Percentiles rank a stretch among this genome's conserved stretches.
Evolutionary conservation across 345 rosid genomes (phyloP).

Genomic region (Populus pruinosa): DNA sequence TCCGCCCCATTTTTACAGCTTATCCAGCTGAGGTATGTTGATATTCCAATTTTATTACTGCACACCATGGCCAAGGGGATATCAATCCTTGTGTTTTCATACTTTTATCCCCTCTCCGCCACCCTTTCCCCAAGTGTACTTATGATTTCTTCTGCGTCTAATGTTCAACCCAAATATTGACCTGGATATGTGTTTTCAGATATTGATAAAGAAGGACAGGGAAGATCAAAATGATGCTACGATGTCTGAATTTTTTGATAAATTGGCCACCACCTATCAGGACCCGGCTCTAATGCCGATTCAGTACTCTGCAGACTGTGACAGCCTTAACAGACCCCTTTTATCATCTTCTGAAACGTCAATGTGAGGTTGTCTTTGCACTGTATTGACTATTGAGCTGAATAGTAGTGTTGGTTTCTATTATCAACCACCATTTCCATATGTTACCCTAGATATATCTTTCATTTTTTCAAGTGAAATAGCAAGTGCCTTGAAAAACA

Average conservation of each 20-base stretch:
- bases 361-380: conserved; percentile 21
- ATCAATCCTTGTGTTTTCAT: not conserved
- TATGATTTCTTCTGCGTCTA: not conserved
- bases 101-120: not conserved
- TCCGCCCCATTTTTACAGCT: conserved; percentile 69
- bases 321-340: conserved; percentile 64
- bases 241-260: conserved; percentile 57
- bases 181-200: conserved; percentile 34
- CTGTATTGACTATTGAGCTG: not conserved
- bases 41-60: not conserved
- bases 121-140: not conserved
- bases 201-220: conserved; percentile 69
- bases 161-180: conserved; percentile 6
- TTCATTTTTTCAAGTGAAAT: not conserved
- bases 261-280: conserved; percentile 59
- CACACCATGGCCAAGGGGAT: not conserved
- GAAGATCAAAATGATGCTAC: conserved; percentile 51
- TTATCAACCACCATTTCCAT: conserved; percentile 2
- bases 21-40: conserved; percentile 79
- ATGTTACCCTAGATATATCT: not conserved
- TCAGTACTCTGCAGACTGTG: conserved; percentile 42
- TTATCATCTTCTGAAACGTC: conserved; percentile 46
- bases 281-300: conserved; percentile 77
- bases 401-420: not conserved
- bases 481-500: not conserved